Percentiles rank a stretch among this genome's conserved stretches.
These are phyloP conservation scores for Coelastrella sp. DNA, from an alignment of 139 green algal genomes.

Conservation along the genomic window DNA sequence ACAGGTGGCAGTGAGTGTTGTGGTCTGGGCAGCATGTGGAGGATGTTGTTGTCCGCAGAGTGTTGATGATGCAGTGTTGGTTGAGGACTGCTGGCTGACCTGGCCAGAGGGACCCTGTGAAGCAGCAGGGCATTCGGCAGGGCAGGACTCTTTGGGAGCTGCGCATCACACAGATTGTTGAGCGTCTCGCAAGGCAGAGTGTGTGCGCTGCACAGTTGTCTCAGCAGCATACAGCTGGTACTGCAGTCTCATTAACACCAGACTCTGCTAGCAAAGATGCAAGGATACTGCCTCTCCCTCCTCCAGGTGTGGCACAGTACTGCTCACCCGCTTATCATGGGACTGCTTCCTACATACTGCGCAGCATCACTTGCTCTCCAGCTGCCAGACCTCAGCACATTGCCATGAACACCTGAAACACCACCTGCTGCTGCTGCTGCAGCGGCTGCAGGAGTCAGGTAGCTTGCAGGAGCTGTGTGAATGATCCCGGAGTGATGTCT, in stretches of 20 bases:
- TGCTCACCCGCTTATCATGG: not conserved
- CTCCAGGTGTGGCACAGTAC: no score
- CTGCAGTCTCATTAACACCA: no score
- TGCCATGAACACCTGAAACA: not conserved
- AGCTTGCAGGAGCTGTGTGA: not conserved
- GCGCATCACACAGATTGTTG: not conserved
- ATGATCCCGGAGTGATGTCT: no score
- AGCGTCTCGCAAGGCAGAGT: no score
- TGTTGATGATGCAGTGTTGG: not conserved
- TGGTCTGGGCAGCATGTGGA: not conserved
- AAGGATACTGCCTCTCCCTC: no score
- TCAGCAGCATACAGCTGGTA: no score
- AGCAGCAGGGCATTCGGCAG: not conserved
- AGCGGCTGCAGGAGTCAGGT: not conserved
- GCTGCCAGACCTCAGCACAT: slow-evolving; percentile 13
- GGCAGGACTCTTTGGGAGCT: no score
- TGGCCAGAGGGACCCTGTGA: not conserved
- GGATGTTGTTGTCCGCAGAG: not conserved
- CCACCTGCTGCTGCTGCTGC: not conserved
- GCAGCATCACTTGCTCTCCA: slow-evolving; percentile 8
- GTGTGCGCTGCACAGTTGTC: not conserved
- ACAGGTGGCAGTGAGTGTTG: not conserved
- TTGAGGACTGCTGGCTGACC: not conserved
- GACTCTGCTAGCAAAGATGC: no score
- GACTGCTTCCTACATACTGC: not conserved